These are phyloP conservation scores for Fistulifera solaris DNA, from an alignment of 108 stramenopile genomes.

Conservation along the genomic window DNA sequence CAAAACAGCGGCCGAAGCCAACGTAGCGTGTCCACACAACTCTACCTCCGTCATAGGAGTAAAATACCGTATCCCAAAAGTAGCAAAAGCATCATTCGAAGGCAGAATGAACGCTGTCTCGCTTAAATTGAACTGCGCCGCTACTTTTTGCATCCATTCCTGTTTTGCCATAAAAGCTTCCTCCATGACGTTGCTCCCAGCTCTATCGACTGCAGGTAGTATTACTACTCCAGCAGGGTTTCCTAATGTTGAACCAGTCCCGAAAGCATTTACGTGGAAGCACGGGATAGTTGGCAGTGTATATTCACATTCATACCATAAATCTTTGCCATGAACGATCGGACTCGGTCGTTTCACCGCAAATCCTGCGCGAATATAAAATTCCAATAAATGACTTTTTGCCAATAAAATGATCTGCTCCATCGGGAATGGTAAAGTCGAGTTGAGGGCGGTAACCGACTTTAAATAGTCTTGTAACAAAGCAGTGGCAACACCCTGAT, in stretches of 20 bases:
- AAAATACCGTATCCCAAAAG: conserved; percentile 67
- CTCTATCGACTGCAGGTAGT: conserved; percentile 20
- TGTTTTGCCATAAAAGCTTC: not conserved
- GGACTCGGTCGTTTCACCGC: conserved; percentile 34
- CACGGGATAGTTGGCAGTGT: conserved; percentile 29
- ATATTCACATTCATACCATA: conserved; percentile 67
- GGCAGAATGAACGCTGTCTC: conserved; percentile 85
- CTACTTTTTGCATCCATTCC: conserved; percentile 88
- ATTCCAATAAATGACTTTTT: conserved; percentile 55
- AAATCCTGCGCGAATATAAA: conserved; percentile 82
- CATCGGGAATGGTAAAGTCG: conserved; percentile 27
- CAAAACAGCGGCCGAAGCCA: conserved; percentile 54
- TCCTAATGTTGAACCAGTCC: conserved; percentile 52
- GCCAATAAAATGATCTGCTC: conserved; percentile 57
- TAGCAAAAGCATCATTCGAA: conserved; percentile 12
- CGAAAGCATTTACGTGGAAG: conserved; percentile 80
- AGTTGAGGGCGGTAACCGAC: conserved; percentile 14
- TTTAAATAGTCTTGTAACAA: conserved; percentile 65
- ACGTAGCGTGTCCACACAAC: conserved; percentile 89
- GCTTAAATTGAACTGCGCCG: conserved; percentile 85
- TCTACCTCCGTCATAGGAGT: conserved; percentile 75
- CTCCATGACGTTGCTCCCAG: not conserved
- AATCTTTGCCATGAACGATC: conserved; percentile 57
- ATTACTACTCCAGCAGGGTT: conserved; percentile 96
- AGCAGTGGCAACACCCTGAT: conserved; percentile 42